These are phyloP conservation scores for Salix koriyanagi DNA, from an alignment of 345 rosid species.

Conservation along the genomic window DNA sequence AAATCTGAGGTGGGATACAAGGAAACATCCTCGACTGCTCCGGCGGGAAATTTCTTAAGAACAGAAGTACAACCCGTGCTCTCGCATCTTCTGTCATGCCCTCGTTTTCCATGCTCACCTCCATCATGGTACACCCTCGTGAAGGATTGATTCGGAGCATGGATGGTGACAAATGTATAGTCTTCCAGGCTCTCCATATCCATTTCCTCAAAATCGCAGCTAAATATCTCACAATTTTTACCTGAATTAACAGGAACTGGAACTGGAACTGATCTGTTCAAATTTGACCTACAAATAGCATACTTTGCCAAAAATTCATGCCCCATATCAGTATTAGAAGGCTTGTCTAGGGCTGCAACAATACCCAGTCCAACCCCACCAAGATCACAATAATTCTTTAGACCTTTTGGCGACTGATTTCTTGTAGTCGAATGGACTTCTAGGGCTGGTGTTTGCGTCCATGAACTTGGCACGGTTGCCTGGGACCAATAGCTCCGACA, in stretches of 20 bases:
- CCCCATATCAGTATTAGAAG: constrained; percentile 18
- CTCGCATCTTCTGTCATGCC: not conserved
- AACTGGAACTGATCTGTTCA: constrained; percentile 34
- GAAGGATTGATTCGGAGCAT: constrained; percentile 40
- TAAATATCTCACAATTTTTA: constrained; percentile 7
- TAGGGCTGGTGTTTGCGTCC: constrained; percentile 52
- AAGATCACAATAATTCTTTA: constrained; percentile 38
- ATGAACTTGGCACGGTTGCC: constrained; percentile 41
- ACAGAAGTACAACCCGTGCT: not conserved
- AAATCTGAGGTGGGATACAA: constrained; percentile 47
- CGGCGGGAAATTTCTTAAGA: constrained; percentile 21
- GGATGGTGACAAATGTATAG: constrained; percentile 59
- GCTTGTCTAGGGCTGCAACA: constrained; percentile 67
- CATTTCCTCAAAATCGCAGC: constrained; percentile 18
- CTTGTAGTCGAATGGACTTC: constrained; percentile 60
- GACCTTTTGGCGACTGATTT: constrained; percentile 56
- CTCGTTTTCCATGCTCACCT: not conserved
- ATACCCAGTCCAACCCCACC: constrained; percentile 80
- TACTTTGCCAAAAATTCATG: constrained; percentile 25
- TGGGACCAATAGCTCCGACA: constrained; percentile 59
- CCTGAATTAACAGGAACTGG: constrained; percentile 33
- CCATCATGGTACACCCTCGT: constrained; percentile 57
- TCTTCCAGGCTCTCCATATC: constrained; percentile 54
- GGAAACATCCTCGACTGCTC: constrained; percentile 18
- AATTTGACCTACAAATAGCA: constrained; percentile 23